Base-by-base conservation (phyloP, 352 stramenopile genomes). In the Pythium coloratum region DNA sequence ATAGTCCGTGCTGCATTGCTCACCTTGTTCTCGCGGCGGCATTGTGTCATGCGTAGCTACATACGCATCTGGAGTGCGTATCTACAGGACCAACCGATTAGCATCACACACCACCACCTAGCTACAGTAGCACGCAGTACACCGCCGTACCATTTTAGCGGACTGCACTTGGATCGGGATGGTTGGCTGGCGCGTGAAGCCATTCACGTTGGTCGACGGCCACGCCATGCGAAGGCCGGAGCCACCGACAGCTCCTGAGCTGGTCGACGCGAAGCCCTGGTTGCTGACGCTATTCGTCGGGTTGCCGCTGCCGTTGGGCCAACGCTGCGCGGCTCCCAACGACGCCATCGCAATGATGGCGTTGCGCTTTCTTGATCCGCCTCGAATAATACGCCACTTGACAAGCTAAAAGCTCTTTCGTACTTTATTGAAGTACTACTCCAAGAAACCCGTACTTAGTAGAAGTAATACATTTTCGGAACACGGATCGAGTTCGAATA, bases 41-140 rank as follows among this genome's bases (percentile, higher is more conserved):
- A 86, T 86, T 0, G 84, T 91, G 54, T 93, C 75, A 46, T 90
- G 64, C 47, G 81, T 93, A 57, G 84, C 84, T 30, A 88, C 62
- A 60, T 90, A 93, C 51, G 64, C 67, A 46, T 78, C 76, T 3
- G 84, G 84, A 0, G 75, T 73, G 40, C 77, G 62, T 14, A 92
- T 92, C 84, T 92, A 55, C 33, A 16, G 30, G 36, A 60, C 10
- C 13, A 71, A 69, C 2, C 1, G 46, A 32, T 30, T 26, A 30
- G 46, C 40, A 63, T 8, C 55, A 42, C 24, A 12, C 46, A 9
- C 2, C 20, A 53, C 4, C 16, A 32, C 46, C 46, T 20, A 53
- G 20, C 14, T 33, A n/a, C 32, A 6, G n/a, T 18, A 32, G 14
- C 12, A 13, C 16, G 4, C 26, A 58, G 10, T 7, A 13, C 13